Evolutionary conservation across 2,329 filamentous ascomycete species (phyloP), one percentile per base, ranked within the genome.

Genomic region (Paecilomyces fulvus): DNA sequence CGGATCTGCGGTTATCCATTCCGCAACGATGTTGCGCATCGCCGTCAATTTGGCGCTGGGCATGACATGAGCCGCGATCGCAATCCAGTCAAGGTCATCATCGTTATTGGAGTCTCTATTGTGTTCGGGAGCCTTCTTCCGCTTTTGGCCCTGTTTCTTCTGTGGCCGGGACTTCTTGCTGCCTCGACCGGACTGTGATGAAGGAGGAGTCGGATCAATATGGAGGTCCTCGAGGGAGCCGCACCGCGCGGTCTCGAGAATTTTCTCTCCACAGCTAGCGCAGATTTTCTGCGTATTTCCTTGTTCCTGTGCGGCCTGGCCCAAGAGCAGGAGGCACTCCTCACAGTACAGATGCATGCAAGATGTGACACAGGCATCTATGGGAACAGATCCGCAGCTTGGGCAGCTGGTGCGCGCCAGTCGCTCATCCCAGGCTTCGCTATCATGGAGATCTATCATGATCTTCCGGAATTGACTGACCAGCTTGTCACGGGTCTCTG

Each of bases 321-420:
- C 23, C 20, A 60, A 53, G 10, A 3, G 9, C 1, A 52, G 54
- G 7, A 82, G 68, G 60, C 83, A 86, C 0, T 69, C 64, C 1
- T 65, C 56, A 65, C 83, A 86, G 60, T 82, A 82, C 4, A 84
- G 65, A 58, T 86, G 83, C 14, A 73, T 69, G 63, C 83, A 86
- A 3, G 73, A 67, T 0, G 80, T 81, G 30, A 80, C 68, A 9
- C 73, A 66, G 0, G 78, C 72, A 0, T 74, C 60, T 0, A 66
- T 60, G 0, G 79, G 78, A 0, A 65, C 52, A 21, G 64, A 61
- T 2, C 63, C 59, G 66, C 83, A 85, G 0, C 63, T 59, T 2
- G 64, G 60, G 63, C 82, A 84, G 2, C 63, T 60, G 0, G 63
- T 67, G 3, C 73, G 61, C 3, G 64, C 57, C 3, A 61, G 61